Evolutionary conservation across 225 moss, liverwort and hornwort species (phyloP), one percentile per base, ranked within the genome.

Genomic region (Pleurozium schreberi): DNA sequence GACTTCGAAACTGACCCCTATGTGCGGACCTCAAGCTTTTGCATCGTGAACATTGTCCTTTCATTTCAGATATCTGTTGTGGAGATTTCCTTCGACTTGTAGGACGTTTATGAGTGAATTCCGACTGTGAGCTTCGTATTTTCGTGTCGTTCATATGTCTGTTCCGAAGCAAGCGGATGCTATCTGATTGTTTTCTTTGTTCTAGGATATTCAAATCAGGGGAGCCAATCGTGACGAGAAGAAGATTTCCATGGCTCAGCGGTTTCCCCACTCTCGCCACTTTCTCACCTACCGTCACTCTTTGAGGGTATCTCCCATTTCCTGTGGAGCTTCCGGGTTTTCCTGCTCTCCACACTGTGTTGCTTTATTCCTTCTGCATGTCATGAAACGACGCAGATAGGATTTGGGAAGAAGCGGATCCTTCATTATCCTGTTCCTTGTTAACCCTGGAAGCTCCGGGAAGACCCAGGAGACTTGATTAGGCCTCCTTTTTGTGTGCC

Each of bases 131-230:
- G 16, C 13, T 75, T 84, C 30, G 34, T 59, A 25, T 31, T 66
- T 73, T 75, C 22, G 33, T 83, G 80, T 65, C 34, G 15, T 67
- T 57, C 11, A 4, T 57, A 17, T n/a, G 57, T 4, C 16, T 50
- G 28, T 88, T 30, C 34, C 27, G 20, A 13, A 65, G 43, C 64
- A 30, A 38, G 43, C 75, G 28, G 6, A 30, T 43, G 33, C 45
- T 30, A 33, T 78, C 47, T 89, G 58, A 61, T 80, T 38, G 14
- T 89, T 84, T 84, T 73, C 5, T 77, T 60, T 66, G 23, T 47
- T 83, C 2, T 87, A 91, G 89, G 97, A 97, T 75, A 97, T 97
- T 89, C 97, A 97, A 92, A 95, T 97, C 23, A 89, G 97, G 93
- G 97, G 97, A 88, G 93, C 92, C 25, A 93, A 89, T 89, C 92